Evolutionary conservation across 2,329 filamentous ascomycete genomes (phyloP).

Genomic region (Ascochyta pisi): DNA sequence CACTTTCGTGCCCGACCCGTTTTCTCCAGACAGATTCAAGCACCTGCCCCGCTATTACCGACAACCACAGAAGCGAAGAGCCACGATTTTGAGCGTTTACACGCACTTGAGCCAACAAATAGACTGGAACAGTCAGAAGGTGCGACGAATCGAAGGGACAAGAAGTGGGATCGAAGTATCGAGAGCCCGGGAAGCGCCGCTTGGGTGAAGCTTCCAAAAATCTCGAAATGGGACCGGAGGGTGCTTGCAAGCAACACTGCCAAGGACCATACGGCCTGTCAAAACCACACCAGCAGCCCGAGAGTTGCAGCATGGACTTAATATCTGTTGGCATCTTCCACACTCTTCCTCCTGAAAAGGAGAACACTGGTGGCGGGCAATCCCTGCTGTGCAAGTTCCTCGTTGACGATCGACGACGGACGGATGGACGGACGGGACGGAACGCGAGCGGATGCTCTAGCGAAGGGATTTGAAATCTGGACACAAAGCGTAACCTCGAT

Average conservation of each 20-base stretch:
- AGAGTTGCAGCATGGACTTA: slow-evolving; percentile 16
- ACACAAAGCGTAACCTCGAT: slow-evolving; percentile 14
- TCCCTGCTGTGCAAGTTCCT: slow-evolving; percentile 33
- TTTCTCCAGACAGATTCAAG: slow-evolving; percentile 29
- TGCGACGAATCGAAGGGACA: slow-evolving; percentile 1
- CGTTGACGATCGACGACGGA: slow-evolving; percentile 20
- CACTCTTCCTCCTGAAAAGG: slow-evolving; percentile 27
- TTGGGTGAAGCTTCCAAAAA: slow-evolving; percentile 4
- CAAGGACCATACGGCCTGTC: slow-evolving; percentile 39
- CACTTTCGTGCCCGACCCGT: slow-evolving; percentile 26
- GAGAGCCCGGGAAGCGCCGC: slow-evolving; percentile 15
- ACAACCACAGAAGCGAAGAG: slow-evolving; percentile 10
- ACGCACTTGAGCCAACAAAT: background rate
- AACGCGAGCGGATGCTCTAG: slow-evolving; percentile 15
- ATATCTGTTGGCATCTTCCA: slow-evolving; percentile 42
- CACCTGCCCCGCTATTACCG: slow-evolving; percentile 19
- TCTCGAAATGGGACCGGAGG: slow-evolving; percentile 15
- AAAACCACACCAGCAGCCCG: slow-evolving; percentile 18
- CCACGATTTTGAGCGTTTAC: background rate
- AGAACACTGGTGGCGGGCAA: slow-evolving; percentile 30
- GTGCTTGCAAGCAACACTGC: slow-evolving; percentile 31
- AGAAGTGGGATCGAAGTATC: slow-evolving; percentile 6
- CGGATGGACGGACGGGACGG: slow-evolving; percentile 6
- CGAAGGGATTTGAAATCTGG: slow-evolving; percentile 10
- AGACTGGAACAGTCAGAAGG: slow-evolving; percentile 8